phyloP scores from a whole-genome alignment of 176 grass and related monocot genomes.

The Panicum miliaceum region DNA sequence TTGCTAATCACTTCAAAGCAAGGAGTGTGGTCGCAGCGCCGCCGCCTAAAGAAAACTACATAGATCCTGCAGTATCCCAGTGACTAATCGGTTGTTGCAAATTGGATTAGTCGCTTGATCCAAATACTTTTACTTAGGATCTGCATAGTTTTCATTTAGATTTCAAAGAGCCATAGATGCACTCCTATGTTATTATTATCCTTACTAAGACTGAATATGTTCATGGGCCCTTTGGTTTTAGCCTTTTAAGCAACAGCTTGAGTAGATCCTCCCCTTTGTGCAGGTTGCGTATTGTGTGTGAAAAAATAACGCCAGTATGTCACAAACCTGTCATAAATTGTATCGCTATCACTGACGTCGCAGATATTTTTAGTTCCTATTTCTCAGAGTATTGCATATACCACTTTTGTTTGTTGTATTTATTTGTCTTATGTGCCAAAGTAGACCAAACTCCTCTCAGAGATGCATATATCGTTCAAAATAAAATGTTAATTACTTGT shows the following conservation, averaged over 20 bases:
- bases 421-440: neutral
- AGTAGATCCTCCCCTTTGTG: conserved; percentile 31
- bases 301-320: conserved; percentile 24
- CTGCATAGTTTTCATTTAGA: conserved; percentile 60
- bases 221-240: conserved; percentile 9
- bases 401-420: no score
- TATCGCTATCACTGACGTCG: conserved; percentile 16
- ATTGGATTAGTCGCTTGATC: neutral
- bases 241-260: neutral
- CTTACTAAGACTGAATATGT: conserved; percentile 20
- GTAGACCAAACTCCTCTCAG: neutral
- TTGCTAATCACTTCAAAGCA: conserved; percentile 2
- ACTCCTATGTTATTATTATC: conserved; percentile 15
- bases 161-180: neutral
- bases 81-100: neutral
- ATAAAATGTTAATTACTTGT: neutral
- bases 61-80: conserved; percentile 40
- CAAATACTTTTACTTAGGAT: conserved; percentile 45
- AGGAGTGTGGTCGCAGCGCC: neutral
- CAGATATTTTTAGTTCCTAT: neutral
- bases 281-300: conserved; percentile 37
- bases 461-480: neutral
- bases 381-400: neutral
- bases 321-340: conserved; percentile 28
- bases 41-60: conserved; percentile 52